Conservation (phyloP, 352 stramenopile species). For the Globisporangium nunn region DNA sequence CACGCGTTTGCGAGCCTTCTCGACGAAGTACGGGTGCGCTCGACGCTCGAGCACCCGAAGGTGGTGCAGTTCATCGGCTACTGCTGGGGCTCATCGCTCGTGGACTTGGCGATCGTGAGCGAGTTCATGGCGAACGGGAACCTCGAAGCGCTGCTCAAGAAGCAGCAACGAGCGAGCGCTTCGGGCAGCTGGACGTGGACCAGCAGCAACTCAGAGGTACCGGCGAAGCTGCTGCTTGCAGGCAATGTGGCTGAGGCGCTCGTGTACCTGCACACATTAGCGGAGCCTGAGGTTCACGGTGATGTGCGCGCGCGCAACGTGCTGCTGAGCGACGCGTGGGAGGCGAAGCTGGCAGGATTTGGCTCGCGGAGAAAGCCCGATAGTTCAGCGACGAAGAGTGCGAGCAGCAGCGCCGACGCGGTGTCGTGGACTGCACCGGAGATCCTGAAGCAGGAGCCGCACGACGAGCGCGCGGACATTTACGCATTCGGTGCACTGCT, state of each 20-base stretch:
- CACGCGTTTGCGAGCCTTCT: constrained; percentile 12
- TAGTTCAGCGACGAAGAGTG: neutral
- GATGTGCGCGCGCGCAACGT: constrained; percentile 12
- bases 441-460: constrained; percentile 19
- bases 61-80: constrained; percentile 21
- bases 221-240: constrained; percentile 19
- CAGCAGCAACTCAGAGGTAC: constrained; percentile 18
- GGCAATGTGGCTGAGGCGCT: constrained; percentile 32
- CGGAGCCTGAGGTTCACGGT: constrained; percentile 9
- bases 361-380: neutral
- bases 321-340: constrained; percentile 12
- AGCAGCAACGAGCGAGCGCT: neutral
- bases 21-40: constrained; percentile 14
- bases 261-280: constrained; percentile 29
- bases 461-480: constrained; percentile 17
- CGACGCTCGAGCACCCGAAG: constrained; percentile 15
- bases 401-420: constrained; percentile 14
- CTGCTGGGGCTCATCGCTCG: constrained; percentile 15
- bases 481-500: constrained; percentile 19
- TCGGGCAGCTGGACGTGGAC: constrained; percentile 8
- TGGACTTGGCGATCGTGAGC: constrained; percentile 18
- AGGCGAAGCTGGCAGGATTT: constrained; percentile 14
- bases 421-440: constrained; percentile 24
- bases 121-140: constrained; percentile 18
- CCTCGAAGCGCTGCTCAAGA: constrained; percentile 12